Evolutionary conservation across 352 stramenopile genomes (phyloP).

Genomic region (Globisporangium cylindrosporum): DNA sequence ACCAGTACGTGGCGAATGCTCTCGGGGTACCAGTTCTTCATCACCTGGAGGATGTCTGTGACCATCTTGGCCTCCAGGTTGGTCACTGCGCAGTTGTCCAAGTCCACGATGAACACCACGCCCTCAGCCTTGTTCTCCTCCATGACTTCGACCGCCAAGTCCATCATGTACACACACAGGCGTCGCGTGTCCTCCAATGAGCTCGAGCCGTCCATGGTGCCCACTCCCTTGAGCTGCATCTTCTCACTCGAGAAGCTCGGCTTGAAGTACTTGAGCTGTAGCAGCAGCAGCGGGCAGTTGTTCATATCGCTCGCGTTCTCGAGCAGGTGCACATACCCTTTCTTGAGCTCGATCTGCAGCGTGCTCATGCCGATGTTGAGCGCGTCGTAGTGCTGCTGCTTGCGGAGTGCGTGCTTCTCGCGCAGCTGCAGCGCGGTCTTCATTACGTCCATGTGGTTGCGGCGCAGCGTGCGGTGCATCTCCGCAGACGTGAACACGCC

Average conservation of each 20-base stretch:
- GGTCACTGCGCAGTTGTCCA: conserved; percentile 41
- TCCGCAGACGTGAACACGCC: conserved; percentile 52
- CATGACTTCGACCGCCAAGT: conserved; percentile 69
- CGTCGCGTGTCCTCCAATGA: conserved; percentile 64
- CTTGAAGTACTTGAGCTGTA: conserved; percentile 65
- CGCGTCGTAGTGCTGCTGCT: conserved; percentile 42
- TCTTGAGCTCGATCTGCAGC: conserved; percentile 66
- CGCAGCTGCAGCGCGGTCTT: conserved; percentile 62
- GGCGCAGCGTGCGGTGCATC: conserved; percentile 56
- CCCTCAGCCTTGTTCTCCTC: conserved; percentile 61
- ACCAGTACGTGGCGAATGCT: conserved; percentile 58
- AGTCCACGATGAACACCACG: conserved; percentile 66
- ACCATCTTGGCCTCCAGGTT: conserved; percentile 66
- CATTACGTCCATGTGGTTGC: conserved; percentile 68
- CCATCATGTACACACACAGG: conserved; percentile 75
- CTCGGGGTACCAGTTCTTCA: conserved; percentile 66
- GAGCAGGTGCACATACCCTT: conserved; percentile 73
- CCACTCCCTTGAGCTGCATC: conserved; percentile 52
- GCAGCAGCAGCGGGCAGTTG: conserved; percentile 54
- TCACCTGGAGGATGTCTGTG: conserved; percentile 55
- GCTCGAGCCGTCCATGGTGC: conserved; percentile 53
- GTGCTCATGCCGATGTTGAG: conserved; percentile 60
- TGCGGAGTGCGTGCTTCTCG: conserved; percentile 59
- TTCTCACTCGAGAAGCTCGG: conserved; percentile 56
- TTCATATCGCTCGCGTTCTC: conserved; percentile 47